phyloP scores from a whole-genome alignment of 805 yeast species.

The Saturnispora diversa region DNA sequence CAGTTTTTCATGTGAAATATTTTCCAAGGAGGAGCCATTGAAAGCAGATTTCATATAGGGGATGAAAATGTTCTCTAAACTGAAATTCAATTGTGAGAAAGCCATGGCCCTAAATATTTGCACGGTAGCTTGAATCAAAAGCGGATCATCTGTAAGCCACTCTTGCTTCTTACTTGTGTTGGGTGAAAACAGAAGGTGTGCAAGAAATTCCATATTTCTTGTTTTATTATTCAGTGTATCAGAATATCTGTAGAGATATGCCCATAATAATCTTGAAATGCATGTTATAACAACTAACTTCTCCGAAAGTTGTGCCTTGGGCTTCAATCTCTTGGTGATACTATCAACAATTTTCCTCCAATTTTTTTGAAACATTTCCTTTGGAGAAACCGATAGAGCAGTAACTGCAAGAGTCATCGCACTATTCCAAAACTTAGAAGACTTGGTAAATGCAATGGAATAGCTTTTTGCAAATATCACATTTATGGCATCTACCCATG shows the following conservation, averaged over 20 bases:
- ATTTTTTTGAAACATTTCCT: constrained; percentile 55
- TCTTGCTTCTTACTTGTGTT: constrained; percentile 48
- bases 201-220: constrained; percentile 61
- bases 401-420: constrained; percentile 64
- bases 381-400: constrained; percentile 71
- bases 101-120: constrained; percentile 75
- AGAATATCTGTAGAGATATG: constrained; percentile 73
- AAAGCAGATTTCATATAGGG: constrained; percentile 60
- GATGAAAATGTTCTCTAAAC: constrained; percentile 67
- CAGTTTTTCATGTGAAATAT: constrained; percentile 59
- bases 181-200: constrained; percentile 47
- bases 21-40: constrained; percentile 52
- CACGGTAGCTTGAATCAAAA: constrained; percentile 55
- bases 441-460: constrained; percentile 36
- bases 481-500: constrained; percentile 80
- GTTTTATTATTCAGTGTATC: constrained; percentile 86
- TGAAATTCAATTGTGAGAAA: constrained; percentile 66
- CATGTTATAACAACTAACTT: constrained; percentile 56
- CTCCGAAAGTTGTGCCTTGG: constrained; percentile 42
- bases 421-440: constrained; percentile 52
- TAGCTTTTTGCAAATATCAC: constrained; percentile 45
- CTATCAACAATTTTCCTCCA: constrained; percentile 70
- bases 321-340: constrained; percentile 52
- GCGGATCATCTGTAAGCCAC: constrained; percentile 65
- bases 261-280: constrained; percentile 77